Evolutionary conservation across 192 early-diverging fungal genomes (phyloP).

Genomic region (Geosiphon pyriformis): DNA sequence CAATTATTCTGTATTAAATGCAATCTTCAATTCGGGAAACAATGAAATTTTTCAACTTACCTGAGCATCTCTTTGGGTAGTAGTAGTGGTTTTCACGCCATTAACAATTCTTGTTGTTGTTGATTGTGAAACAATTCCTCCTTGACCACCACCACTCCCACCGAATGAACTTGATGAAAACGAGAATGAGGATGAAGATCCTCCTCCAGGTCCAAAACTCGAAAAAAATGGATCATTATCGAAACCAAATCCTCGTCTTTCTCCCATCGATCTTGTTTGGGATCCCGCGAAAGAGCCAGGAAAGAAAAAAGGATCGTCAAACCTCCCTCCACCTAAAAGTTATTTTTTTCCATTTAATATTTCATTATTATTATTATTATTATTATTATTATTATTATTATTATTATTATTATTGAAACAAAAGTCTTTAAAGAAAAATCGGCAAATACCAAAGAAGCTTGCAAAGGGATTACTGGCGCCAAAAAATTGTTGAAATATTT

Average conservation of each 20-base stretch:
- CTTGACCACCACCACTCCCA: background rate
- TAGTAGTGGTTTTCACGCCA: conserved; percentile 17
- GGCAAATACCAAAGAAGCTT: conserved; percentile 24
- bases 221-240: background rate
- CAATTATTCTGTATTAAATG: no score
- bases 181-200: conserved; percentile 9
- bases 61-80: conserved; percentile 6
- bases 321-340: background rate
- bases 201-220: background rate
- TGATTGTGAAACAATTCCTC: background rate
- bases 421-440: background rate
- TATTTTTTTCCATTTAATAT: background rate
- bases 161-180: background rate
- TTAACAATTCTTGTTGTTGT: conserved; percentile 6
- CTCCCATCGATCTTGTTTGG: background rate
- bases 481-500: conserved; percentile 34
- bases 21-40: background rate
- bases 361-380: no score
- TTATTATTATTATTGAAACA: background rate
- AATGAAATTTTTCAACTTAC: conserved; percentile 2
- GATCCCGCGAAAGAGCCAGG: background rate
- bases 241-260: background rate
- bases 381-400: background rate
- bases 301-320: background rate
- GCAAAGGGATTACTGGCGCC: conserved; percentile 23